Conservation (phyloP, 345 rosid genomes). For the Eutrema japonicum region DNA sequence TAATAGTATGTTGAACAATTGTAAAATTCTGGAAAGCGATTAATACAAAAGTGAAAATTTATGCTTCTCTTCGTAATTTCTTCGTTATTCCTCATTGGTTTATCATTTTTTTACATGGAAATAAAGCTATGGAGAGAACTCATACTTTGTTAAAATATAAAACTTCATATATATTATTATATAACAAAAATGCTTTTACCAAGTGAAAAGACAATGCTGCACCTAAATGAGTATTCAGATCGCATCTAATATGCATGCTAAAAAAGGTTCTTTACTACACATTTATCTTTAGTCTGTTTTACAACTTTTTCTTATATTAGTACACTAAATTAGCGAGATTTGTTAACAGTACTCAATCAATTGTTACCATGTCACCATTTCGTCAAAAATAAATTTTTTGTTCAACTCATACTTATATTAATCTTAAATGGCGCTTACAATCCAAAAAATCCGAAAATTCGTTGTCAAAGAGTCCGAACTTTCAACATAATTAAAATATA, state of each 20-base stretch:
- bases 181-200: neutral
- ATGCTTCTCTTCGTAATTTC: neutral
- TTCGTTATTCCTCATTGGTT: neutral
- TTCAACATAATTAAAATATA: too few species aligned
- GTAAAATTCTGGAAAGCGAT: neutral
- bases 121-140: neutral
- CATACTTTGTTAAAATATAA: too few species aligned
- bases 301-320: constrained; percentile 10
- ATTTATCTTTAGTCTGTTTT: constrained; percentile 14
- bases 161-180: neutral
- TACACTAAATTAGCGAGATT: neutral
- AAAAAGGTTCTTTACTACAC: constrained; percentile 35
- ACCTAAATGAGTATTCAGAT: constrained; percentile 28
- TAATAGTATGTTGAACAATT: neutral
- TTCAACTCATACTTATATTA: too few species aligned
- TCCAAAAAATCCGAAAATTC: too few species aligned
- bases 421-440: too few species aligned
- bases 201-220: constrained; percentile 10
- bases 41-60: neutral
- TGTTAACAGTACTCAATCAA: neutral
- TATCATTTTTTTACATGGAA: neutral
- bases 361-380: constrained; percentile 6
- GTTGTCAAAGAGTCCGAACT: too few species aligned
- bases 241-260: constrained; percentile 37
- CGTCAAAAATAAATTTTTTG: too few species aligned